Conservation (phyloP, 1,139 yeast species). For the Insectozyma bohioensis region DNA sequence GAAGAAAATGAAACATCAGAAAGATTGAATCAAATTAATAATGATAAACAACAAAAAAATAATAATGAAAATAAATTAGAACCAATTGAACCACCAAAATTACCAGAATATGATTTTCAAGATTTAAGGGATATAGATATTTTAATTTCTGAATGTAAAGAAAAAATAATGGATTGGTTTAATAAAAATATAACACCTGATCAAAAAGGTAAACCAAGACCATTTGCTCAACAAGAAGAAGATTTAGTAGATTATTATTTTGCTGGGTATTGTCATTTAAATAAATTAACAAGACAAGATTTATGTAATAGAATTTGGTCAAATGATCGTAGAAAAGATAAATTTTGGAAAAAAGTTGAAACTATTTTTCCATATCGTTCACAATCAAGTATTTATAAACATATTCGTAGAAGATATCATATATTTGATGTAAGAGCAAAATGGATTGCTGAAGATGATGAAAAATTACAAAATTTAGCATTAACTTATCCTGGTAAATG, state of each 20-base stretch:
- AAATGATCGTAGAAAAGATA: conserved; percentile 78
- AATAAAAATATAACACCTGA: conserved; percentile 28
- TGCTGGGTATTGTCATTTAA: conserved; percentile 60
- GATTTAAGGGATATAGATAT: conserved; percentile 25
- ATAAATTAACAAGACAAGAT: conserved; percentile 61
- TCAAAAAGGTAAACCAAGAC: conserved; percentile 36
- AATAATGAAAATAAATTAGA: neutral
- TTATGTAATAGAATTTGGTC: conserved; percentile 88
- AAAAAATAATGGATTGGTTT: conserved; percentile 39
- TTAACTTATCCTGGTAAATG: conserved; percentile 75
- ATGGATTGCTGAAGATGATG: conserved; percentile 85
- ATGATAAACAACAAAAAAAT: neutral
- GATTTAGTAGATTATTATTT: conserved; percentile 72
- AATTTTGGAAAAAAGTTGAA: conserved; percentile 82
- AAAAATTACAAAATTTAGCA: conserved; percentile 59
- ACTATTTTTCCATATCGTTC: conserved; percentile 80
- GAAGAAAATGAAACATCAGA: conserved; percentile 3
- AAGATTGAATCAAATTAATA: neutral
- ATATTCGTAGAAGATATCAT: conserved; percentile 86
- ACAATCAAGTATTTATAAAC: conserved; percentile 86
- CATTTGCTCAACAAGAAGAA: conserved; percentile 64
- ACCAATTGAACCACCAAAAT: conserved; percentile 1
- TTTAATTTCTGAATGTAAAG: conserved; percentile 37
- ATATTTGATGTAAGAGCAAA: conserved; percentile 83
- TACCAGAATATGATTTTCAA: conserved; percentile 4